phyloP scores from a whole-genome alignment of 139 green algal genomes.

The Tetradesmus lagerheimii region DNA sequence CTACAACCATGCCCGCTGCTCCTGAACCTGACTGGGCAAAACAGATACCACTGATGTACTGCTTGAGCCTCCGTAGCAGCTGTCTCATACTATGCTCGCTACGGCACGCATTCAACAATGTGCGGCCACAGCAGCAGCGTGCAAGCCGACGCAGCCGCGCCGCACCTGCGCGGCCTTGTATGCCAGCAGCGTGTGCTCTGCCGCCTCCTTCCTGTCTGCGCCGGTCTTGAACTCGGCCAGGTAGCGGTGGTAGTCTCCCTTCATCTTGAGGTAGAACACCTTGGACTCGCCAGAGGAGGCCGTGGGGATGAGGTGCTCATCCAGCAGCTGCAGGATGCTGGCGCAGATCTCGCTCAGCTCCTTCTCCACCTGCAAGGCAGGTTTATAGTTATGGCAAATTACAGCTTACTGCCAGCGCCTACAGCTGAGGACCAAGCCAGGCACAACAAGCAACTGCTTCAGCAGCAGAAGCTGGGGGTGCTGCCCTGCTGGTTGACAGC shows the following conservation, averaged over 20 bases:
- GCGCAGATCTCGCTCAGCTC: slow-evolving; percentile 92
- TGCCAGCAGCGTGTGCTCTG: slow-evolving; percentile 93
- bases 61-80: too few relatives aligned
- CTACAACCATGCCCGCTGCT: too few relatives aligned
- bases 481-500: not conserved
- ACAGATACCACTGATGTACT: too few relatives aligned
- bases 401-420: not conserved
- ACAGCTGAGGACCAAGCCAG: not conserved
- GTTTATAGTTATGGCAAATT: not conserved
- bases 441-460: not conserved
- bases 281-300: slow-evolving; percentile 94
- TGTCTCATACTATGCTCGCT: too few relatives aligned
- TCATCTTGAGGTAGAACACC: slow-evolving; percentile 98
- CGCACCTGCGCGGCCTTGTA: slow-evolving; percentile 95
- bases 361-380: slow-evolving; percentile 81
- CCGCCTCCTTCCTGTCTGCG: slow-evolving; percentile 90
- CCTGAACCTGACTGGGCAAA: too few relatives aligned
- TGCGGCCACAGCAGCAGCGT: not conserved
- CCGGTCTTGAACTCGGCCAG: slow-evolving; percentile 98
- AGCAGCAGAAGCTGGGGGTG: not conserved
- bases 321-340: slow-evolving; percentile 94
- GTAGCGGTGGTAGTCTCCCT: slow-evolving; percentile 99
- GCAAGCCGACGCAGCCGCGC: not conserved
- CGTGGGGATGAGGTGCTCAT: slow-evolving; percentile 95
- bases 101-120: too few relatives aligned